A percentile compares a stretch with the other conserved stretches of the same genome.
phyloP scores from a whole-genome alignment of 2,329 filamentous ascomycete species.

The Coniochaeta sp. region DNA sequence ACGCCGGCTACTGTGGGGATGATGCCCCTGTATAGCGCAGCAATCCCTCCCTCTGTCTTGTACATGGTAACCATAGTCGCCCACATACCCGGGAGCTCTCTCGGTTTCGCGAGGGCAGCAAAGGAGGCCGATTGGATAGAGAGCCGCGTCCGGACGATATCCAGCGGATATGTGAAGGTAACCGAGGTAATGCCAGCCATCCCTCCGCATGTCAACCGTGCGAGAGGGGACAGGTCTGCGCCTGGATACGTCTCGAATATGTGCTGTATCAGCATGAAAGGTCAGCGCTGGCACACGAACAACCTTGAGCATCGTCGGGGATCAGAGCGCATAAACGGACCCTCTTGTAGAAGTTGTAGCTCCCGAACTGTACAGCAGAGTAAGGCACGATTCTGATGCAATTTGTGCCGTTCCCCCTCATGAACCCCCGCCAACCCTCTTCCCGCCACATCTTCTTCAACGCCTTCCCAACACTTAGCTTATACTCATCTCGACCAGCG shows the following conservation, averaged over 20 bases:
- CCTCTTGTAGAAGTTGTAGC: slow-evolving; percentile 94
- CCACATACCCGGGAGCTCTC: slow-evolving; percentile 87
- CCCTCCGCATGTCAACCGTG: slow-evolving; percentile 82
- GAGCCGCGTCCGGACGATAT: slow-evolving; percentile 91
- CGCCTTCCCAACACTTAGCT: slow-evolving; percentile 82
- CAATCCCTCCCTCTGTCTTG: slow-evolving; percentile 76
- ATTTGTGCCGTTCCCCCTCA: slow-evolving; percentile 97
- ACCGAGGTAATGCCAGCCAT: slow-evolving; percentile 93
- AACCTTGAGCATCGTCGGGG: background rate
- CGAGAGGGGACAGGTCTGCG: slow-evolving; percentile 63
- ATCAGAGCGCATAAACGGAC: slow-evolving; percentile 44
- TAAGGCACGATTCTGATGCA: slow-evolving; percentile 98
- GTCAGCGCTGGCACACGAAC: background rate
- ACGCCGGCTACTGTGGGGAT: slow-evolving; percentile 91
- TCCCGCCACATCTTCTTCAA: slow-evolving; percentile 93
- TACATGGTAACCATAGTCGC: slow-evolving; percentile 78
- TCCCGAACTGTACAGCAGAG: slow-evolving; percentile 95
- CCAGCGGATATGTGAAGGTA: slow-evolving; percentile 88
- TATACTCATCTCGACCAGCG: slow-evolving; percentile 84
- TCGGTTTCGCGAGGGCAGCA: slow-evolving; percentile 58
- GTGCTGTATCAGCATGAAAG: slow-evolving; percentile 11
- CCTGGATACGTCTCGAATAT: slow-evolving; percentile 72
- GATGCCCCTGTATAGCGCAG: slow-evolving; percentile 89
- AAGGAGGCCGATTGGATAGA: slow-evolving; percentile 99
- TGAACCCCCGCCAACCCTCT: slow-evolving; percentile 94